Conservation (phyloP, 2,329 filamentous ascomycete species). For the Epichloe brachyelytri region DNA sequence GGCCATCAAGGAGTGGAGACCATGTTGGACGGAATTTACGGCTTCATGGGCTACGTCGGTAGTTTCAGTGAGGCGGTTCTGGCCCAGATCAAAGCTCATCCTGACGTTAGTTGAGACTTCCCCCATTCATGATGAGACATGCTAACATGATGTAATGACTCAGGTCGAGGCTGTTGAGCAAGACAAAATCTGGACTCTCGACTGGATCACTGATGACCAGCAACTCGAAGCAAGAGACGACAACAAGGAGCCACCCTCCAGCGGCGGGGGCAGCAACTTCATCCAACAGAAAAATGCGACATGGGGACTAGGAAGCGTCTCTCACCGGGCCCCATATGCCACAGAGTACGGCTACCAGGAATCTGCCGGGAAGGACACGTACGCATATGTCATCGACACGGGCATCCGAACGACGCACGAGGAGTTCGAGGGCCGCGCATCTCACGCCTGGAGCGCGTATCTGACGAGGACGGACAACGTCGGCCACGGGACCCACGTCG, state of each 20-base stretch:
- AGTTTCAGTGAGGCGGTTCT: constrained; percentile 28
- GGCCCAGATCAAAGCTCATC: constrained; percentile 25
- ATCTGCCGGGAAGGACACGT: neutral
- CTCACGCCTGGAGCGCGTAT: neutral
- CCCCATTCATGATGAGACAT: neutral
- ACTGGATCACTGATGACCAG: constrained; percentile 10
- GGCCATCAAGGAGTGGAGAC: constrained; percentile 22
- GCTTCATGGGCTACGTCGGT: constrained; percentile 30
- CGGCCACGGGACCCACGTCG: neutral
- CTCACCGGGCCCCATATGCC: neutral
- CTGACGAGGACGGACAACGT: neutral
- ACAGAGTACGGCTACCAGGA: neutral
- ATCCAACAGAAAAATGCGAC: neutral
- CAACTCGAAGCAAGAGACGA: neutral
- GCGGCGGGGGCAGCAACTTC: neutral
- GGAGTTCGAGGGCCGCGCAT: constrained; percentile 3
- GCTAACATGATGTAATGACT: neutral
- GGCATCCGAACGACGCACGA: constrained; percentile 1
- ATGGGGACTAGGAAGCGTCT: constrained; percentile 2
- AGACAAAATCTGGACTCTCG: constrained; percentile 17
- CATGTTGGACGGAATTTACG: constrained; percentile 17
- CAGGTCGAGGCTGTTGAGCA: constrained; percentile 18
- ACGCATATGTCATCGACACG: constrained; percentile 3
- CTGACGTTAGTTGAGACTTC: constrained; percentile 22
- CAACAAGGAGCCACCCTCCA: neutral